Evolutionary conservation across 2,329 filamentous ascomycete genomes (phyloP).

Genomic region (Nemania sp.): DNA sequence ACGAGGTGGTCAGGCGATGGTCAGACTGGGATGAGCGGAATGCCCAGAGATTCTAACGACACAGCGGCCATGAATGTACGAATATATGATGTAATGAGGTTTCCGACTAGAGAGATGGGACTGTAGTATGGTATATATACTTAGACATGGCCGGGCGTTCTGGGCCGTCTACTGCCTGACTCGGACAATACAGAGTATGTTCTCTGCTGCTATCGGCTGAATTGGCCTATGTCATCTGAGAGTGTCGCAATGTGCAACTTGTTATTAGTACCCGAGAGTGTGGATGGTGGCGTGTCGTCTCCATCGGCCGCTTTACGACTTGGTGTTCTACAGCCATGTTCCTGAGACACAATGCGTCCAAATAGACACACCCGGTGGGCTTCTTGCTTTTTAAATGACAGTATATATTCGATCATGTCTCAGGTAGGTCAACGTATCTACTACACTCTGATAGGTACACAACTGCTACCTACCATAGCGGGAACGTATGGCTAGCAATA

Average conservation of each 20-base stretch:
- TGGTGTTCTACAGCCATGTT: neutral
- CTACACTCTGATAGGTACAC: too few species aligned
- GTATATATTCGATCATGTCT: too few species aligned
- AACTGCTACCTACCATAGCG: too few species aligned
- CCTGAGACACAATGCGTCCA: neutral
- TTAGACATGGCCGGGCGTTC: conserved; percentile 7
- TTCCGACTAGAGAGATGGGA: neutral
- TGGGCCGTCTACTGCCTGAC: neutral
- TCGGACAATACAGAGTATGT: too few species aligned
- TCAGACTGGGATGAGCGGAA: conserved; percentile 74
- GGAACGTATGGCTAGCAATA: too few species aligned
- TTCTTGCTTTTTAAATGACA: too few species aligned
- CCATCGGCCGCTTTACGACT: neutral
- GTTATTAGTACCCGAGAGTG: neutral
- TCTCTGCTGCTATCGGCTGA: too few species aligned
- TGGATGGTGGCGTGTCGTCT: conserved; percentile 1
- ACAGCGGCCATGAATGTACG: conserved; percentile 16
- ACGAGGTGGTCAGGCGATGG: conserved; percentile 80
- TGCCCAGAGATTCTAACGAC: conserved; percentile 11
- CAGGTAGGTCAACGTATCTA: too few species aligned
- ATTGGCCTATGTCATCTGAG: neutral
- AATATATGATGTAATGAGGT: conserved; percentile 18
- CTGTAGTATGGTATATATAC: too few species aligned
- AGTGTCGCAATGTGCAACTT: neutral
- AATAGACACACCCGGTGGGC: too few species aligned